phyloP scores from a whole-genome alignment of 805 yeast species.

The Wickerhamomyces mucosus region DNA sequence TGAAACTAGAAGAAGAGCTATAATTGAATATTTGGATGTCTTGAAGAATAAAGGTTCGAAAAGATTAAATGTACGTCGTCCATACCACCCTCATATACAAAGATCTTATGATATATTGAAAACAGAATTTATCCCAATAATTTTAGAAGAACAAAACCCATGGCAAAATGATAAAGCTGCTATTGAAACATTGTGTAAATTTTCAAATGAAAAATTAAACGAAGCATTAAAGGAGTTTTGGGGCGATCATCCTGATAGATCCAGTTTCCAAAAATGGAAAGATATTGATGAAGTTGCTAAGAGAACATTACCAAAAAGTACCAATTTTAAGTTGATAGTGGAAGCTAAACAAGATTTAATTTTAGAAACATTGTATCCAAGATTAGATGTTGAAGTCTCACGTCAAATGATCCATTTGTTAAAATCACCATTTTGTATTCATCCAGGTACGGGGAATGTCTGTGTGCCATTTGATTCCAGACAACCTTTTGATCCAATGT shows the following conservation, averaged over 20 bases:
- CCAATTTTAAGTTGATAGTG: constrained; percentile 39
- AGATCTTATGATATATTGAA: constrained; percentile 65
- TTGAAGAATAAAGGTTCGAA: constrained; percentile 43
- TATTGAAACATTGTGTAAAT: constrained; percentile 47
- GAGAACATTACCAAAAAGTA: constrained; percentile 25
- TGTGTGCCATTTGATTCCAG: constrained; percentile 68
- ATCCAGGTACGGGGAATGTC: constrained; percentile 90
- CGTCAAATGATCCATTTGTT: constrained; percentile 82
- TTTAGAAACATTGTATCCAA: constrained; percentile 75
- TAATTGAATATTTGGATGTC: constrained; percentile 79
- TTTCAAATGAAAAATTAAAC: constrained; percentile 48
- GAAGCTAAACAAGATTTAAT: constrained; percentile 79
- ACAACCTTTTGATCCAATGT: constrained; percentile 62
- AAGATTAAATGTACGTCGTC: constrained; percentile 52
- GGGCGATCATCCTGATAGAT: constrained; percentile 40
- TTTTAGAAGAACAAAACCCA: constrained; percentile 79
- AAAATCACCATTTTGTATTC: constrained; percentile 94
- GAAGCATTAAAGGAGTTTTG: constrained; percentile 49
- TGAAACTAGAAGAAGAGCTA: constrained; percentile 66
- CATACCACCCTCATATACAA: constrained; percentile 81
- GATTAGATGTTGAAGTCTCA: constrained; percentile 90
- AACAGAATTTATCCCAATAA: constrained; percentile 50
- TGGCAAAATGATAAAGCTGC: constrained; percentile 55
- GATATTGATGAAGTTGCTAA: constrained; percentile 51
- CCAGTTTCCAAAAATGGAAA: constrained; percentile 66